Evolutionary conservation across 768 basidiomycete genomes (phyloP).

Genomic region (Suillus ampliporus): DNA sequence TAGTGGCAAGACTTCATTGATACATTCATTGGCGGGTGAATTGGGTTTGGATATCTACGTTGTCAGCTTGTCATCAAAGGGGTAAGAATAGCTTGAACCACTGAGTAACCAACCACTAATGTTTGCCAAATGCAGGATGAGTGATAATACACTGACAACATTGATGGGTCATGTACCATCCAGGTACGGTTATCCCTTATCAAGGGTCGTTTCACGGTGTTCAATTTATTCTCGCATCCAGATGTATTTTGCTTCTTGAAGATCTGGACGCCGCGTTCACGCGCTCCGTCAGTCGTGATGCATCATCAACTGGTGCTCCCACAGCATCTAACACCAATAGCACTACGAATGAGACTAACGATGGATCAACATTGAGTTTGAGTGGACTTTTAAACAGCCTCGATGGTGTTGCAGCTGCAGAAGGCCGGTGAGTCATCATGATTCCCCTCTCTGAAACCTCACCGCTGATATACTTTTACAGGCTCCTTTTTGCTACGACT

Average conservation of each 20-base stretch:
- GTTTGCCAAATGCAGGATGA: slow-evolving; percentile 62
- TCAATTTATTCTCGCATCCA: slow-evolving; percentile 34
- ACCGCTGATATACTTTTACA: slow-evolving; percentile 74
- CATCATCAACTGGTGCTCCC: slow-evolving; percentile 77
- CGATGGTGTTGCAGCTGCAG: slow-evolving; percentile 84
- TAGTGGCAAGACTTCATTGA: slow-evolving; percentile 87
- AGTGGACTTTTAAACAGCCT: slow-evolving; percentile 87
- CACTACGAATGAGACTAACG: slow-evolving; percentile 54
- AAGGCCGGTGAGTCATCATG: slow-evolving; percentile 70
- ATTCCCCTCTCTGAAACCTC: slow-evolving; percentile 49
- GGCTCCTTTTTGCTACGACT: slow-evolving; percentile 88
- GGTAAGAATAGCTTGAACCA: slow-evolving; percentile 50
- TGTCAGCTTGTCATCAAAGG: slow-evolving; percentile 86
- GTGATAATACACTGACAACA: slow-evolving; percentile 85
- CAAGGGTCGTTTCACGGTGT: slow-evolving; percentile 18
- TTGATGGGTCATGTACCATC: slow-evolving; percentile 90
- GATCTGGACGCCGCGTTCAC: slow-evolving; percentile 94
- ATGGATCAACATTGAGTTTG: slow-evolving; percentile 84
- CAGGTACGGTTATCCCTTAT: slow-evolving; percentile 50
- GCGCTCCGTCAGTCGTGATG: slow-evolving; percentile 83
- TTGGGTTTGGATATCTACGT: slow-evolving; percentile 91
- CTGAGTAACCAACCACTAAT: slow-evolving; percentile 8
- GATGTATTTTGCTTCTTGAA: slow-evolving; percentile 92
- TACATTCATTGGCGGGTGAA: slow-evolving; percentile 85
- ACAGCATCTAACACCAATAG: slow-evolving; percentile 48